These are phyloP conservation scores for Aspergillus novofumigatus DNA, from an alignment of 2,329 filamentous ascomycete genomes.

Conservation along the genomic window DNA sequence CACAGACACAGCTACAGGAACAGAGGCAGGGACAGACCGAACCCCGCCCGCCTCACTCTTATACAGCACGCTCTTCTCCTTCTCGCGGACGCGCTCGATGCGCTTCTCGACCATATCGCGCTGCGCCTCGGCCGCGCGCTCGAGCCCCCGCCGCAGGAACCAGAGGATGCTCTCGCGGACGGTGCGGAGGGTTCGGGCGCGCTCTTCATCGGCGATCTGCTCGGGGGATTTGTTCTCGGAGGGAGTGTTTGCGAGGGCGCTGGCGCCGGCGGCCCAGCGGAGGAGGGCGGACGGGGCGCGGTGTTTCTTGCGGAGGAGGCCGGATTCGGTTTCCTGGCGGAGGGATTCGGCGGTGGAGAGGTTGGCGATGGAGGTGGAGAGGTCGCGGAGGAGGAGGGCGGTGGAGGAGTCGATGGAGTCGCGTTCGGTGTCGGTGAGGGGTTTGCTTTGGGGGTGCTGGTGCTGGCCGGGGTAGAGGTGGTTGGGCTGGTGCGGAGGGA, in stretches of 20 bases:
- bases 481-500: constrained; percentile 19
- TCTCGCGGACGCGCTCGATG: constrained; percentile 79
- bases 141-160: constrained; percentile 71
- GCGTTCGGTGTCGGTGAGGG: constrained; percentile 74
- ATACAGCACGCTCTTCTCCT: constrained; percentile 78
- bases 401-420: constrained; percentile 85
- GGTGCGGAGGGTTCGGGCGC: constrained; percentile 60
- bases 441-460: constrained; percentile 42
- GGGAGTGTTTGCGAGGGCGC: constrained; percentile 11
- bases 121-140: constrained; percentile 73
- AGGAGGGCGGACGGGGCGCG: constrained; percentile 53
- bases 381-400: constrained; percentile 76
- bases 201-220: constrained; percentile 68
- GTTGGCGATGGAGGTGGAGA: constrained; percentile 74
- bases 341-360: constrained; percentile 79
- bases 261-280: constrained; percentile 59
- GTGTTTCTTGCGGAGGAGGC: constrained; percentile 69
- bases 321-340: constrained; percentile 69
- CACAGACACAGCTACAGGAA: constrained; percentile 7
- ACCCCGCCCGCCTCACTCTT: constrained; percentile 44
- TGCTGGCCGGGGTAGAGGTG: constrained; percentile 31
- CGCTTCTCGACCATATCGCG: constrained; percentile 90
- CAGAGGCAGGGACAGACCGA: constrained; percentile 12
- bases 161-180: constrained; percentile 81
- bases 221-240: constrained; percentile 52